Conservation (phyloP, 108 stramenopile genomes). For the Nannochloropsis salina region DNA sequence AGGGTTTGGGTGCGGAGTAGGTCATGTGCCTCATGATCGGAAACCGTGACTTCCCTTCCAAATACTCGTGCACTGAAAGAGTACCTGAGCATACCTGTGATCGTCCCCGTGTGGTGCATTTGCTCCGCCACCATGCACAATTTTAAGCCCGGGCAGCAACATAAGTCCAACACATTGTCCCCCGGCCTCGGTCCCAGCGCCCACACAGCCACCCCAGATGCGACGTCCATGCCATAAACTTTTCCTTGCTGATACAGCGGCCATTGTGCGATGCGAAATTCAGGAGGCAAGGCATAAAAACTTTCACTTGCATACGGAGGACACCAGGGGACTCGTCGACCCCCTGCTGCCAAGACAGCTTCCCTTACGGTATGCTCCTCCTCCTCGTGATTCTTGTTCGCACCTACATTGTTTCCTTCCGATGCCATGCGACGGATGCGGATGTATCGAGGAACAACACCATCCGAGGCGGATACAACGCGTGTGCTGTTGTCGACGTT, state of each 20-base stretch:
- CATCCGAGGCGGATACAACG: no score
- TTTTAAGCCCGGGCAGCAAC: conserved; percentile 21
- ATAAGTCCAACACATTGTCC: conserved; percentile 9
- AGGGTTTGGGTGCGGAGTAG: neutral
- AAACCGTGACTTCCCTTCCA: no score
- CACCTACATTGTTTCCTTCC: neutral
- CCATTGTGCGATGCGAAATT: neutral
- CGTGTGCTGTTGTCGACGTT: neutral
- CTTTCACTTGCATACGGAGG: neutral
- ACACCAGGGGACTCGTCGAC: neutral
- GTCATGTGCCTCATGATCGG: neutral
- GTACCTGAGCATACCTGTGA: neutral
- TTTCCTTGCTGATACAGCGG: conserved; percentile 12
- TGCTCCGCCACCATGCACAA: conserved; percentile 8
- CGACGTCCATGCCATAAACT: neutral
- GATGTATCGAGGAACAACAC: neutral
- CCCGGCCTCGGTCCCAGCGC: neutral
- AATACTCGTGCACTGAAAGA: no score
- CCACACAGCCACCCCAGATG: neutral
- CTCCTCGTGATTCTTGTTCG: neutral
- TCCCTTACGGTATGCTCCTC: neutral
- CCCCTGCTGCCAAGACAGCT: neutral
- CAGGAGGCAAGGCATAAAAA: neutral
- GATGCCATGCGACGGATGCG: neutral
- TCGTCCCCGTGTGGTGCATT: neutral